A percentile compares a stretch with the other conserved stretches of the same genome.
Evolutionary conservation across 257 asterid species (phyloP).

Genomic region (Apocynum venetum): DNA sequence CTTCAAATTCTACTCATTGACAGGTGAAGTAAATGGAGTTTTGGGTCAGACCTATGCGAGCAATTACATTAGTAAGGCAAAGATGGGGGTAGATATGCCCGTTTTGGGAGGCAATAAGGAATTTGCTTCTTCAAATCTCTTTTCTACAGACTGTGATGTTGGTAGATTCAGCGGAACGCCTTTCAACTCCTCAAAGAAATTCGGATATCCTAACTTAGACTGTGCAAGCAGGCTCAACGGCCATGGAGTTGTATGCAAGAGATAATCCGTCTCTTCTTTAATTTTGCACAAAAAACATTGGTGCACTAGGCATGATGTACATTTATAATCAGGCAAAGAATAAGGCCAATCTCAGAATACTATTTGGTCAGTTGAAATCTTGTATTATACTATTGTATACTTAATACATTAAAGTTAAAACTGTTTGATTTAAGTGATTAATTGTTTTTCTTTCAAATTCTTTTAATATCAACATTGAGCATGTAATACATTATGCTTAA

Average conservation of each 20-base stretch:
- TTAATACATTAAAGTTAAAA: too few relatives aligned
- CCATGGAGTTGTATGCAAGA: constrained; percentile 71
- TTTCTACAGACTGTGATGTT: constrained; percentile 62
- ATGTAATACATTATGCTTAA: too few relatives aligned
- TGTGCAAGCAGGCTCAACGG: constrained; percentile 57
- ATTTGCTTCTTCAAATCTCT: constrained; percentile 51
- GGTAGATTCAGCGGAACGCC: constrained; percentile 46
- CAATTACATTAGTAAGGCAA: constrained; percentile 54
- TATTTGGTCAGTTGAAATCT: neutral
- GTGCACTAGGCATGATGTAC: neutral
- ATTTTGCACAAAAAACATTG: neutral
- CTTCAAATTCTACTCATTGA: constrained; percentile 66
- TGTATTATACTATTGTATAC: neutral
- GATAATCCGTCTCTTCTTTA: constrained; percentile 18
- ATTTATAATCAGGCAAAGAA: neutral
- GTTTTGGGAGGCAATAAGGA: constrained; percentile 71
- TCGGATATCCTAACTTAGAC: constrained; percentile 38
- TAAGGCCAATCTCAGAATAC: neutral
- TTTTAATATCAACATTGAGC: too few relatives aligned
- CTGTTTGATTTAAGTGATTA: neutral
- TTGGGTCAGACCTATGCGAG: constrained; percentile 73
- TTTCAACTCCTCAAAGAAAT: neutral
- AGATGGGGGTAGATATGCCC: constrained; percentile 88
- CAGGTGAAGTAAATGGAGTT: constrained; percentile 55
- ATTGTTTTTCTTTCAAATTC: too few relatives aligned